A percentile compares a stretch with the other conserved stretches of the same genome.
Evolutionary conservation across 768 basidiomycete genomes (phyloP).

Genomic region (Kondoa malvinella): DNA sequence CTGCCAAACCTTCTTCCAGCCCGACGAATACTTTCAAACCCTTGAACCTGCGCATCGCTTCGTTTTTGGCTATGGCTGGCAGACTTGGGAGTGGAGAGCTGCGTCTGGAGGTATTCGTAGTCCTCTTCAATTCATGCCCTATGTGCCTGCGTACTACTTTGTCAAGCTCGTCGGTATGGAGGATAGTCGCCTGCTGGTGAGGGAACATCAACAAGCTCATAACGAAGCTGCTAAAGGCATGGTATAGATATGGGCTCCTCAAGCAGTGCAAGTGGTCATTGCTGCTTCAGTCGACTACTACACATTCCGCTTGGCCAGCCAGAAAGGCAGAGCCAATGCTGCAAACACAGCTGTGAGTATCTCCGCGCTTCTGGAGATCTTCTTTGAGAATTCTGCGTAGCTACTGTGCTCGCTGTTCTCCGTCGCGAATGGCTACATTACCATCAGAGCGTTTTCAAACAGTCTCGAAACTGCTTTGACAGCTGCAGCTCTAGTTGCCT

Average conservation of each 20-base stretch:
- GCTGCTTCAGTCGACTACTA: conserved; percentile 62
- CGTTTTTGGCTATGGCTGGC: conserved; percentile 77
- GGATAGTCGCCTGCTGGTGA: not conserved
- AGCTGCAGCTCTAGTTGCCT: conserved; percentile 55
- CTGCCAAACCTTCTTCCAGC: conserved; percentile 80
- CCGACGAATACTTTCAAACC: conserved; percentile 91
- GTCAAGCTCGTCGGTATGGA: conserved; percentile 35
- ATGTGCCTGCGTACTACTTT: conserved; percentile 58
- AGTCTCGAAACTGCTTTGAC: conserved; percentile 78
- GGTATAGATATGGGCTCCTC: conserved; percentile 53
- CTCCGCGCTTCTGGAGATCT: not conserved
- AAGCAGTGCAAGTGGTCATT: conserved; percentile 20
- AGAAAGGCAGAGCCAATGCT: not conserved
- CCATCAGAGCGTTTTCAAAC: conserved; percentile 80
- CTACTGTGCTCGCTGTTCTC: conserved; percentile 54
- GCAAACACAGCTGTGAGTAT: not conserved
- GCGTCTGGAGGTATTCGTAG: conserved; percentile 44
- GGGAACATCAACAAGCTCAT: not conserved
- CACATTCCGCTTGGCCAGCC: conserved; percentile 44
- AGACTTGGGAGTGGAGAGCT: conserved; percentile 85
- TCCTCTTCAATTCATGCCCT: conserved; percentile 63
- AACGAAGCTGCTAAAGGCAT: not conserved
- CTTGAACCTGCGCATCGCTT: conserved; percentile 76
- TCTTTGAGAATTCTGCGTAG: not conserved
- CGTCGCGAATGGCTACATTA: conserved; percentile 65